Percentiles rank a stretch among this genome's conserved stretches.
Evolutionary conservation across 2,329 filamentous ascomycete genomes (phyloP).

Genomic region (Cadophora gregata): DNA sequence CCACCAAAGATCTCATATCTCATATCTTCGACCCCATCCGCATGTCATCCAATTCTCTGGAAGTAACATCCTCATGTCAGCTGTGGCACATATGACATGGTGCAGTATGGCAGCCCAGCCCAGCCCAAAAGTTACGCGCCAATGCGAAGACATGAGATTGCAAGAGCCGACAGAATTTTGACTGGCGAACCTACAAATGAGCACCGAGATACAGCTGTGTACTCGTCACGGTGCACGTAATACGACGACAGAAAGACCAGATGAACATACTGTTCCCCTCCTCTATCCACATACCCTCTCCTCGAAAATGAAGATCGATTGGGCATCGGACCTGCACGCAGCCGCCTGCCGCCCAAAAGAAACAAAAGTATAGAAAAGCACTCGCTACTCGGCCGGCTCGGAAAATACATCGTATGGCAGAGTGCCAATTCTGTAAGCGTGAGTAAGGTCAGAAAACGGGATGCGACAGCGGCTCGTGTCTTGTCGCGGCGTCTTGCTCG

Average conservation of each 20-base stretch:
- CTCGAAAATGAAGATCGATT: neutral
- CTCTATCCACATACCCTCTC: no score
- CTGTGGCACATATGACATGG: no score
- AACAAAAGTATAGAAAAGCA: neutral
- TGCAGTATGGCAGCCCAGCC: no score
- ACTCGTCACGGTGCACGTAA: neutral
- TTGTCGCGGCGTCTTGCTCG: neutral
- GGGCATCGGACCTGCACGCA: neutral
- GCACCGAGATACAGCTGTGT: neutral
- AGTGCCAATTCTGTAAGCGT: neutral
- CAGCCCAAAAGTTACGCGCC: neutral
- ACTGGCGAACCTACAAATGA: neutral
- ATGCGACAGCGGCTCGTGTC: slow-evolving; percentile 11
- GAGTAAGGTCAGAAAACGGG: neutral
- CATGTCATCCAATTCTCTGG: no score
- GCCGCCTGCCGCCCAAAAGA: neutral
- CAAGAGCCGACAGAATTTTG: neutral
- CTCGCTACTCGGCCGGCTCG: neutral
- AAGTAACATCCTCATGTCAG: no score
- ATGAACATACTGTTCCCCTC: neutral
- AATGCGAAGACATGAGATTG: neutral
- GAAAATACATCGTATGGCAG: neutral
- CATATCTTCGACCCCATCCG: no score
- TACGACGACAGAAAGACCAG: neutral
- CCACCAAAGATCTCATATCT: no score